These are phyloP conservation scores for Tetramitus jugosus DNA, from an alignment of 208 protist genomes.

Conservation along the genomic window DNA sequence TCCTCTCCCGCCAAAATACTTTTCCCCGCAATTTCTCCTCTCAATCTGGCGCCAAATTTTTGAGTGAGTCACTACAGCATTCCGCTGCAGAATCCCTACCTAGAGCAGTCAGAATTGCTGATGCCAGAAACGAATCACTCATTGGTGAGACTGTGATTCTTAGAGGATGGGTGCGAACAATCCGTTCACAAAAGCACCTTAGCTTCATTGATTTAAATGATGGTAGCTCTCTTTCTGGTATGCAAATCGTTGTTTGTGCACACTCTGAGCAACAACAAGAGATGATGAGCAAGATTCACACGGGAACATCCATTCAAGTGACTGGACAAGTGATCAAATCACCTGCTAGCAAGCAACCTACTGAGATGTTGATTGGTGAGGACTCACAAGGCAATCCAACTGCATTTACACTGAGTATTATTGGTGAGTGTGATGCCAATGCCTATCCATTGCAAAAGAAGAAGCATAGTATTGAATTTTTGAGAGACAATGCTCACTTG, in stretches of 20 bases:
- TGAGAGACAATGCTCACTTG: conserved; percentile 60
- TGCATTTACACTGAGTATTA: background rate
- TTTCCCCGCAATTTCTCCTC: too few species aligned
- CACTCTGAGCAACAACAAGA: background rate
- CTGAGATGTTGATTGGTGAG: background rate
- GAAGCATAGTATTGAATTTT: conserved; percentile 57
- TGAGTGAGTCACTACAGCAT: too few species aligned
- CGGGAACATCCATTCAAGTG: background rate
- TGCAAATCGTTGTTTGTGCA: conserved; percentile 6
- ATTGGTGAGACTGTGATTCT: too few species aligned
- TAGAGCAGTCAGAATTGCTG: too few species aligned
- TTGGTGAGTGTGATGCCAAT: conserved; percentile 34
- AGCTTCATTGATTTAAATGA: conserved; percentile 15
- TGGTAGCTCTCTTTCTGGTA: background rate
- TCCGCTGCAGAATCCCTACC: too few species aligned
- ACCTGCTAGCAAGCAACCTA: background rate
- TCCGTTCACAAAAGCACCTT: background rate
- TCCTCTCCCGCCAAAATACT: too few species aligned
- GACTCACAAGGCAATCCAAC: background rate
- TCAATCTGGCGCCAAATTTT: too few species aligned
- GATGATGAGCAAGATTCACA: background rate
- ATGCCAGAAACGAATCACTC: too few species aligned
- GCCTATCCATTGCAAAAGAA: conserved; percentile 67
- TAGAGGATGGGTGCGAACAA: conserved; percentile 19
- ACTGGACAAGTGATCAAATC: background rate